Evolutionary conservation across 352 stramenopile genomes (phyloP).

Genomic region (Pythium monospermum): DNA sequence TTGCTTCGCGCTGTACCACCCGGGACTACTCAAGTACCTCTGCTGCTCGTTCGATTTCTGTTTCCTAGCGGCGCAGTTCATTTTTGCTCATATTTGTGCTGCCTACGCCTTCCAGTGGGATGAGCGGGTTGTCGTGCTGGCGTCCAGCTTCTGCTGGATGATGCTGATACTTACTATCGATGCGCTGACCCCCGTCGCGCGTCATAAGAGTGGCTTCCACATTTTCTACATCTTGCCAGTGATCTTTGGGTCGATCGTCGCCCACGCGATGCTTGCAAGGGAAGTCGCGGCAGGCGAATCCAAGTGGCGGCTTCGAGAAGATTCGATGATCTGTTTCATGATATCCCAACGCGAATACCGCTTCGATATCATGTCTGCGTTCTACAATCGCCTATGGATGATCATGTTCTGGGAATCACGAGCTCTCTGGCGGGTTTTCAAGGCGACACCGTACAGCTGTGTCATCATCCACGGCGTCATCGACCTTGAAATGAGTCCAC

Average conservation of each 20-base stretch:
- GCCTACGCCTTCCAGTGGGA: slow-evolving; percentile 15
- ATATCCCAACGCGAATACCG: slow-evolving; percentile 2
- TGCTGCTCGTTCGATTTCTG: slow-evolving; percentile 18
- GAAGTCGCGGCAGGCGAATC: slow-evolving; percentile 1
- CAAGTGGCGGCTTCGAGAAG: slow-evolving; percentile 4
- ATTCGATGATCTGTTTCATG: background rate
- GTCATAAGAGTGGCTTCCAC: slow-evolving; percentile 11
- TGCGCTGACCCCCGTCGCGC: slow-evolving; percentile 12
- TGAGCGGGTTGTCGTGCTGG: background rate
- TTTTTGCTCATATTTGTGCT: slow-evolving; percentile 11
- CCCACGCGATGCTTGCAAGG: slow-evolving; percentile 4
- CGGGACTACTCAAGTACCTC: slow-evolving; percentile 5
- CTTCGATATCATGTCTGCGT: slow-evolving; percentile 16
- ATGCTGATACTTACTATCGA: slow-evolving; percentile 14
- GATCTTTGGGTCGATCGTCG: background rate
- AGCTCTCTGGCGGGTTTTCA: no score
- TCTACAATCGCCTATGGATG: no score
- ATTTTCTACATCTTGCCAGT: slow-evolving; percentile 5
- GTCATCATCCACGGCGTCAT: no score
- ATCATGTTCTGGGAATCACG: no score
- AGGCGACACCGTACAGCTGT: no score
- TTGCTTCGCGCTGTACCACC: slow-evolving; percentile 15
- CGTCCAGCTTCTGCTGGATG: slow-evolving; percentile 11
- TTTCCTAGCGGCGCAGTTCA: slow-evolving; percentile 13
- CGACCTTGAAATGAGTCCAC: no score